Conservation (phyloP, 768 basidiomycete genomes). For the Boletus subparvulus region DNA sequence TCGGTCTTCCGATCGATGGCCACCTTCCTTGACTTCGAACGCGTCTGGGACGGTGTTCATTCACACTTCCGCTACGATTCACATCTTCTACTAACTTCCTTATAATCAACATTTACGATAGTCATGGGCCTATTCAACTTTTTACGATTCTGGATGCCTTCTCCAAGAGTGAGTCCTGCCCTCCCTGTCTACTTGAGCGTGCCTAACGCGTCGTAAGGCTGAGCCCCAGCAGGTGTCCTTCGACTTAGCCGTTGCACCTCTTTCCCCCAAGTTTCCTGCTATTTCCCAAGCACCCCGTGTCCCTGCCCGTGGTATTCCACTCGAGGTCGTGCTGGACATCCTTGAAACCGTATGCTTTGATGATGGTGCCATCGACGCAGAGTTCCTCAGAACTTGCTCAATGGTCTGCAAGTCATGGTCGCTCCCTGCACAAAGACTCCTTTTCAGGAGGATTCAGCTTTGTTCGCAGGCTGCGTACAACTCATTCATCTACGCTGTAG, state of each 20-base stretch:
- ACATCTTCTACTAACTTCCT: conserved; percentile 16
- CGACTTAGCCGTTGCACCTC: conserved; percentile 34
- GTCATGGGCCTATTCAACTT: conserved; percentile 28
- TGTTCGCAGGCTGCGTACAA: conserved; percentile 52
- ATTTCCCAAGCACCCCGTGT: conserved; percentile 20
- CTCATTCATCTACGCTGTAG: conserved; percentile 53
- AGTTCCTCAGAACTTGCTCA: conserved; percentile 52
- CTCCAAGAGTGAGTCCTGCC: conserved; percentile 25
- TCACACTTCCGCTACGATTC: conserved; percentile 16
- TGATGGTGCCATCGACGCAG: conserved; percentile 36
- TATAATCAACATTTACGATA: conserved; percentile 26
- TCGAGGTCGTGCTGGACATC: conserved; percentile 63
- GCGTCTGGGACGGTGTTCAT: conserved; percentile 25
- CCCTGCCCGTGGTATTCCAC: conserved; percentile 44
- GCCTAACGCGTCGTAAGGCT: conserved; percentile 23
- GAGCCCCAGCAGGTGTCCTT: conserved; percentile 41
- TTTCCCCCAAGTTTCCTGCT: conserved; percentile 20
- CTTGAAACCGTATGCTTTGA: conserved; percentile 55
- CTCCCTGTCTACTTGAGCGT: neutral
- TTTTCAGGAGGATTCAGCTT: conserved; percentile 59
- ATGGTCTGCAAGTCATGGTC: conserved; percentile 72
- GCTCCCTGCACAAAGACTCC: conserved; percentile 56
- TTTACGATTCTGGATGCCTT: conserved; percentile 19
- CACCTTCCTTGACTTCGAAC: conserved; percentile 18
- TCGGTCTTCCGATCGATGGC: conserved; percentile 13